A percentile compares a stretch with the other conserved stretches of the same genome.
phyloP scores from a whole-genome alignment of 768 basidiomycete genomes.

The Phaeotremella skinneri region DNA sequence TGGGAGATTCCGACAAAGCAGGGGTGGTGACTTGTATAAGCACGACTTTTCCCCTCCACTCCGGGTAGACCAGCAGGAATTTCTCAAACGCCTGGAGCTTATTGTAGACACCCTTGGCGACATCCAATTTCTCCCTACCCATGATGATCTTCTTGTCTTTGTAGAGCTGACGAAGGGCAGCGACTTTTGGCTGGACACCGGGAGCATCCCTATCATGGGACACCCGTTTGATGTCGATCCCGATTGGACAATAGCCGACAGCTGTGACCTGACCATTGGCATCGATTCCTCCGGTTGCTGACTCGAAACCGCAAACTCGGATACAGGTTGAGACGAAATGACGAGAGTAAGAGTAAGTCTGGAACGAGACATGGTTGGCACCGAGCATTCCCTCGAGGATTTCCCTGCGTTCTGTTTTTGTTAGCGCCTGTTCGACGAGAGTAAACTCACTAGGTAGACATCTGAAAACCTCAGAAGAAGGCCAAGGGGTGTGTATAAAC shows the following conservation, averaged over 20 bases:
- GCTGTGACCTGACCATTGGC: slow-evolving; percentile 78
- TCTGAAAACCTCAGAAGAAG: slow-evolving; percentile 91
- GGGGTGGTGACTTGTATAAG: slow-evolving; percentile 85
- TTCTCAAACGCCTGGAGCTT: slow-evolving; percentile 96
- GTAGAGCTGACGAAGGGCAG: slow-evolving; percentile 76
- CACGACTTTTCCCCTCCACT: slow-evolving; percentile 81
- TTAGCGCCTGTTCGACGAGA: neutral
- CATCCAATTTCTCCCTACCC: slow-evolving; percentile 93
- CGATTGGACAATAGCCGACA: slow-evolving; percentile 89
- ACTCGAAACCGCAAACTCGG: slow-evolving; percentile 93
- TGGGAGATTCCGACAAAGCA: slow-evolving; percentile 83
- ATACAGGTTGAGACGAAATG: slow-evolving; percentile 95
- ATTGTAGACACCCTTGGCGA: slow-evolving; percentile 96
- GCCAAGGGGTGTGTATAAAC: slow-evolving; percentile 98
- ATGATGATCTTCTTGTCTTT: slow-evolving; percentile 98
- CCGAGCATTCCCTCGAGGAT: slow-evolving; percentile 97
- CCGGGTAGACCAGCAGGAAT: slow-evolving; percentile 84
- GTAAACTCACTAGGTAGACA: slow-evolving; percentile 74
- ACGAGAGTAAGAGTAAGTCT: slow-evolving; percentile 90
- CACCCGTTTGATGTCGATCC: slow-evolving; percentile 88
- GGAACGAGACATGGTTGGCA: slow-evolving; percentile 91
- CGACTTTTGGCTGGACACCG: slow-evolving; percentile 85
- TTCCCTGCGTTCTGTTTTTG: slow-evolving; percentile 69
- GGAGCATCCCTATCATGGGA: slow-evolving; percentile 72
- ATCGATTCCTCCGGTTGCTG: slow-evolving; percentile 68